phyloP scores from a whole-genome alignment of 2,329 filamentous ascomycete species.

The Orbilia javanica region DNA sequence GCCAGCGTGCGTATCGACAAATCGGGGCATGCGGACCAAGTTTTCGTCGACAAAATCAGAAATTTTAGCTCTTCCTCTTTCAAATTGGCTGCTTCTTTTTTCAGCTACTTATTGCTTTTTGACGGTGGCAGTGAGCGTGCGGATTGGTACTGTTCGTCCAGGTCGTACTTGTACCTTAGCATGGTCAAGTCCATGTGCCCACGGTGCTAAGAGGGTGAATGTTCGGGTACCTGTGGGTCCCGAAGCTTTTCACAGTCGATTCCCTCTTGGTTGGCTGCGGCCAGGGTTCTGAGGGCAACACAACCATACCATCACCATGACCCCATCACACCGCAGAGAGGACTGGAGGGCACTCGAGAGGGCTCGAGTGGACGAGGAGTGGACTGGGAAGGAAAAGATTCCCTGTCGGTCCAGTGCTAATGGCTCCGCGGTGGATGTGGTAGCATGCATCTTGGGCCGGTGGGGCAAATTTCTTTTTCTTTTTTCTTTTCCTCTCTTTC shows the following conservation, averaged over 20 bases:
- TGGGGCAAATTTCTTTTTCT: constrained; percentile 17
- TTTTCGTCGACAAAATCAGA: constrained; percentile 42
- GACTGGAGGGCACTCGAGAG: no score
- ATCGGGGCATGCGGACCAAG: constrained; percentile 57
- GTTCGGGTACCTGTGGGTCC: constrained; percentile 57
- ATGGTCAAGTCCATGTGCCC: constrained; percentile 57
- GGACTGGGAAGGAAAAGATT: constrained; percentile 19
- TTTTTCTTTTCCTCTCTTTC: neutral
- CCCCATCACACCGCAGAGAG: constrained; percentile 49
- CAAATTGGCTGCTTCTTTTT: constrained; percentile 58
- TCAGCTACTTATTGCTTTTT: constrained; percentile 58
- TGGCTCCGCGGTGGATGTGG: constrained; percentile 17
- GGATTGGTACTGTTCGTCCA: constrained; percentile 32
- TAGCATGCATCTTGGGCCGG: constrained; percentile 16
- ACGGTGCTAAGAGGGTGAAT: constrained; percentile 42
- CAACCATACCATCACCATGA: constrained; percentile 37
- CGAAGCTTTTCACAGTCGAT: constrained; percentile 31
- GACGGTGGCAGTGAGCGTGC: constrained; percentile 49
- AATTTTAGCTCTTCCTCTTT: constrained; percentile 58
- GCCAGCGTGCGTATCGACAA: constrained; percentile 42
- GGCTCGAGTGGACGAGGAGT: no score
- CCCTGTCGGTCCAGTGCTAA: constrained; percentile 39
- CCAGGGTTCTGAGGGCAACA: constrained; percentile 47
- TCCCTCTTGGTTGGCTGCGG: constrained; percentile 55
- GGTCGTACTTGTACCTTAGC: constrained; percentile 51